These are phyloP conservation scores for Suillus lakei DNA, from an alignment of 768 basidiomycete species.

Conservation along the genomic window DNA sequence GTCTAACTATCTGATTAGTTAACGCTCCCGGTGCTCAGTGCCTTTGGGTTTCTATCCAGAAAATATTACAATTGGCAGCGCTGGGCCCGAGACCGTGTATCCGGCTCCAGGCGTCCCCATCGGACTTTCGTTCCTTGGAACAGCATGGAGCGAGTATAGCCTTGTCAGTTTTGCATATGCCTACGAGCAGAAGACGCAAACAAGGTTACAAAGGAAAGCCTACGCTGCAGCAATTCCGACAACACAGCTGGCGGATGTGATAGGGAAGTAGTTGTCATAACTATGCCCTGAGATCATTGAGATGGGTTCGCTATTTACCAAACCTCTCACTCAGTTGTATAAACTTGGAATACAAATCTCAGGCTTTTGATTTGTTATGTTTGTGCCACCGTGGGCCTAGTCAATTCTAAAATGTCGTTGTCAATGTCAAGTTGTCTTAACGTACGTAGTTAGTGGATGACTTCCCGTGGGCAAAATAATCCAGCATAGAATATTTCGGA, in stretches of 20 bases:
- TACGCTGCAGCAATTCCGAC: conserved; percentile 58
- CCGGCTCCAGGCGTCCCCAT: conserved; percentile 46
- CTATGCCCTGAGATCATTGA: background rate
- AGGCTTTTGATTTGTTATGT: background rate
- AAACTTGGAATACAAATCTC: background rate
- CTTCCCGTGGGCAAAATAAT: too few relatives aligned
- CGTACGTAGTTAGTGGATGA: too few relatives aligned
- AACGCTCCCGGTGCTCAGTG: conserved; percentile 19
- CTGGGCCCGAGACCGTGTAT: conserved; percentile 38
- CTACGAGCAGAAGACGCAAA: conserved; percentile 60
- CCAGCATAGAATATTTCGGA: too few relatives aligned
- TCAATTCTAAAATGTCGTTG: too few relatives aligned
- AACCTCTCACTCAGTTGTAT: background rate
- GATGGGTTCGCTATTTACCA: background rate
- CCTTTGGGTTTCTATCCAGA: conserved; percentile 46
- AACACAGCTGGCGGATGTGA: conserved; percentile 50
- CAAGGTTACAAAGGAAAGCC: conserved; percentile 51
- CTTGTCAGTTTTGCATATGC: conserved; percentile 48
- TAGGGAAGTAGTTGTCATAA: conserved; percentile 10
- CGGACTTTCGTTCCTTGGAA: conserved; percentile 47
- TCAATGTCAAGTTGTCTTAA: too few relatives aligned
- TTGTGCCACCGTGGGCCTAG: too few relatives aligned
- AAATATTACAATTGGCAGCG: conserved; percentile 34
- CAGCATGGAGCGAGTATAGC: conserved; percentile 48
- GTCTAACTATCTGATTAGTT: background rate